Evolutionary conservation across 176 grass and related monocot genomes (phyloP), one percentile per base, ranked within the genome.

Genomic region (Bonia amplexicaulis): DNA sequence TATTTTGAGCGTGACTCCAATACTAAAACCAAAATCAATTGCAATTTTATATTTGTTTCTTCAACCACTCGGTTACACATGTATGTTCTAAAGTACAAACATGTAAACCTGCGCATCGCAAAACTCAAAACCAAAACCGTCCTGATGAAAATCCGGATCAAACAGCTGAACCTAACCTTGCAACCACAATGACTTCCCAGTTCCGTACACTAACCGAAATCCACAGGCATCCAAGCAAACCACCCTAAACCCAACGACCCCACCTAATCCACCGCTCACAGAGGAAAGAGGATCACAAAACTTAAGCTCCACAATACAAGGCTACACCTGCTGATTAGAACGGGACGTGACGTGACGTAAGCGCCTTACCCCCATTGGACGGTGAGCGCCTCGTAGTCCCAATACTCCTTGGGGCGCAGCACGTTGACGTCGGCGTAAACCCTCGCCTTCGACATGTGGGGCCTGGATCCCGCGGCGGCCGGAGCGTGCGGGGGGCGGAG

Each of bases 381-480:
- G 83, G 89, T 83, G 77, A 93, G 91, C 19, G 94, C 84, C 90
- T 96, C 91, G 77, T 96, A 96, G 83, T 96, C 94, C 94, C 94
- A 96, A 89, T 93, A 96, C 75, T 96, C 94, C 91, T 93, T 96
- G n/a, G 94, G 89, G 17, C 94, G 94, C 47, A 91, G 77, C 62
- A 91, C 89, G 83, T 96, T 96, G 69, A 96, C 74, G 68, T 96
- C 94, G 10, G 94, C 16, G 83, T 96, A 96, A 2, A 96, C 91
- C 86, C 81, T 85, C 4, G 94, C 79, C 89, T 88, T 96, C 54
- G 91, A 96, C 94, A 96, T 96, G 58, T 25, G 0, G 70, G 27
- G 8, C 53, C 70, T 80, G 69, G 70, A 74, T 84, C 81, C 81
- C 70, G 70, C 70, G 53, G 70, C 76, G 69, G 33, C 23, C 80